Evolutionary conservation across 225 moss, liverwort and hornwort species (phyloP).

Genomic region (Ulota crispa): DNA sequence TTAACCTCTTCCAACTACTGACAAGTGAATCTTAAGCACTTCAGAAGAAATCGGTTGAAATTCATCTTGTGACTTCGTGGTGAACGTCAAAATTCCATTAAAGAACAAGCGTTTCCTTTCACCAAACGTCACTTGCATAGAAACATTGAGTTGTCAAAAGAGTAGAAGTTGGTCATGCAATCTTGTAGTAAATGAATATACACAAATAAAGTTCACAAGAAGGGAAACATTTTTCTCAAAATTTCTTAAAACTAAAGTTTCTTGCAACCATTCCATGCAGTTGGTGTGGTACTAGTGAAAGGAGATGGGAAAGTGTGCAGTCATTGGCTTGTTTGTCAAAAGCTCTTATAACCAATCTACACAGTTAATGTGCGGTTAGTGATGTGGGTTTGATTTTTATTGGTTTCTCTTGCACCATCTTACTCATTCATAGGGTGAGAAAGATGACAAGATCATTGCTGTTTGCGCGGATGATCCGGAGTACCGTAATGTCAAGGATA

Average conservation of each 20-base stretch:
- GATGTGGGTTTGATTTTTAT: too few species aligned
- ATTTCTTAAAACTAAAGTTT: not conserved
- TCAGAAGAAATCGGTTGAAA: not conserved
- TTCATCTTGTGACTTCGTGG: not conserved
- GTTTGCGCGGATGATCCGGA: constrained; percentile 88
- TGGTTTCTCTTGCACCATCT: not conserved
- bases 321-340: not conserved
- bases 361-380: too few species aligned
- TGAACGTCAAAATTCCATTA: too few species aligned
- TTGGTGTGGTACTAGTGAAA: not conserved
- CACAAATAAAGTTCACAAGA: not conserved
- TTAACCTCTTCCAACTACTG: not conserved
- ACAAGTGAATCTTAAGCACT: not conserved
- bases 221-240: not conserved
- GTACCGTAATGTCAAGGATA: constrained; percentile 67
- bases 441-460: constrained; percentile 87
- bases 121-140: too few species aligned
- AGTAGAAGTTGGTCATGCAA: not conserved
- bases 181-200: not conserved
- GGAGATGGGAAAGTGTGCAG: not conserved
- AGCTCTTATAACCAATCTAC: too few species aligned
- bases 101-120: too few species aligned
- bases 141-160: not conserved
- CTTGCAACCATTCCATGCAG: not conserved
- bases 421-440: constrained; percentile 61